These are phyloP conservation scores for Tetradesmus lagerheimii DNA, from an alignment of 139 green algal genomes.

Conservation along the genomic window DNA sequence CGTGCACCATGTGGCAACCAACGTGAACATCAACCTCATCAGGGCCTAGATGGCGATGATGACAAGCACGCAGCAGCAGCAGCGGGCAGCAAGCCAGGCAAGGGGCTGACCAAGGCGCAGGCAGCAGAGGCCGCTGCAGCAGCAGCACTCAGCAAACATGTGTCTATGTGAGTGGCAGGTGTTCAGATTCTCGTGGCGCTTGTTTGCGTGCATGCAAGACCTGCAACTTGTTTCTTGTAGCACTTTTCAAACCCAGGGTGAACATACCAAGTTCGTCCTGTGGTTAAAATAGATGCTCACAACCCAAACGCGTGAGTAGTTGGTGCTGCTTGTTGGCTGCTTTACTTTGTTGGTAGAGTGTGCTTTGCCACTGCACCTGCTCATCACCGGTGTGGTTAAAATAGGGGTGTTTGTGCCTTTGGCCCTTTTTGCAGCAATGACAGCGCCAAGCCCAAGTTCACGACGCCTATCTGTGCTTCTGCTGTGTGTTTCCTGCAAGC, in stretches of 20 bases:
- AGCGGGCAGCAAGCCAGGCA: not conserved
- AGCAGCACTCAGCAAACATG: not conserved
- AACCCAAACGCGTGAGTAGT: too few species aligned
- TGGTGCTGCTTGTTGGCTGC: too few species aligned
- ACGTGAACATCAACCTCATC: not conserved
- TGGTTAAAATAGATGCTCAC: too few species aligned
- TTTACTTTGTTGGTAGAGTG: too few species aligned
- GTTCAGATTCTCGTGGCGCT: too few species aligned
- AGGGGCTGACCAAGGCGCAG: not conserved
- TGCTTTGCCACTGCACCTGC: too few species aligned
- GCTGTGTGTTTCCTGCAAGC: too few species aligned
- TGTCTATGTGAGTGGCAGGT: not conserved
- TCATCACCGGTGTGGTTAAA: too few species aligned
- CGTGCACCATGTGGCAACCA: too few species aligned
- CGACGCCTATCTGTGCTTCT: conserved; percentile 75
- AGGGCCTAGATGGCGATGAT: conserved; percentile 7
- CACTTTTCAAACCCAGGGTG: too few species aligned
- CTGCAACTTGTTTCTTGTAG: not conserved
- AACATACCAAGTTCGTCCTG: too few species aligned
- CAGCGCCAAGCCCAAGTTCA: conserved; percentile 66
- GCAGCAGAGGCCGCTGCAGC: conserved; percentile 38
- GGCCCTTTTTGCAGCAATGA: conserved; percentile 42
- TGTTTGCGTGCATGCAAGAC: not conserved
- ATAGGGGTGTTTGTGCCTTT: too few species aligned
- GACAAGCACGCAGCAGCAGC: not conserved